These are phyloP conservation scores for Phytophthora fragariae DNA, from an alignment of 352 stramenopile species.

Conservation along the genomic window DNA sequence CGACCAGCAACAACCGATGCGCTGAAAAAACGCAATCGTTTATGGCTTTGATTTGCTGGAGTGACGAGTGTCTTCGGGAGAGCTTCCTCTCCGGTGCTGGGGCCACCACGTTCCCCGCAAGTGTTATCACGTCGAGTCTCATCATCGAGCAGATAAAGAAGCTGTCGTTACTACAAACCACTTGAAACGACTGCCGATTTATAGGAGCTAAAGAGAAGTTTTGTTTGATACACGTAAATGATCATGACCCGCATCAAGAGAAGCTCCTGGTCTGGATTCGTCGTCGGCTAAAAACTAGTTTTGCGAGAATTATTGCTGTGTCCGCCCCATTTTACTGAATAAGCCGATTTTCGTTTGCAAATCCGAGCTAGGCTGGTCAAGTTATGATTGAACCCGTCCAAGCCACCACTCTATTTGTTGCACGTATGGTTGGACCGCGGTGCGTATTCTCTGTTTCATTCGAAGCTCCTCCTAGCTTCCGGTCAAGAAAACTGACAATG, in stretches of 20 bases:
- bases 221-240: too few relatives aligned
- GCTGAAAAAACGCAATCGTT: background rate
- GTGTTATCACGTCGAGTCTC: background rate
- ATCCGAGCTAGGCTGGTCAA: background rate
- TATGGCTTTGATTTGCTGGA: background rate
- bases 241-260: too few relatives aligned
- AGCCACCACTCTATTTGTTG: background rate
- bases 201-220: background rate
- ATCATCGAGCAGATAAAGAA: background rate
- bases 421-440: background rate
- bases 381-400: background rate
- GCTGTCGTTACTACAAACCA: background rate
- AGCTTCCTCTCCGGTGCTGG: background rate
- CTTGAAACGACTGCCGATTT: background rate
- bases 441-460: background rate
- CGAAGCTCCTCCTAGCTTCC: background rate
- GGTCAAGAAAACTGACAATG: constrained; percentile 1
- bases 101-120: background rate
- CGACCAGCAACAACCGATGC: constrained; percentile 4
- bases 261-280: too few relatives aligned
- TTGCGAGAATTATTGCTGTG: too few relatives aligned
- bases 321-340: too few relatives aligned
- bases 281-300: too few relatives aligned
- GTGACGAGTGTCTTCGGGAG: background rate
- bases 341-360: too few relatives aligned